Evolutionary conservation across 1,139 yeast species (phyloP).

Genomic region (Yamadazyma membranifaciens): DNA sequence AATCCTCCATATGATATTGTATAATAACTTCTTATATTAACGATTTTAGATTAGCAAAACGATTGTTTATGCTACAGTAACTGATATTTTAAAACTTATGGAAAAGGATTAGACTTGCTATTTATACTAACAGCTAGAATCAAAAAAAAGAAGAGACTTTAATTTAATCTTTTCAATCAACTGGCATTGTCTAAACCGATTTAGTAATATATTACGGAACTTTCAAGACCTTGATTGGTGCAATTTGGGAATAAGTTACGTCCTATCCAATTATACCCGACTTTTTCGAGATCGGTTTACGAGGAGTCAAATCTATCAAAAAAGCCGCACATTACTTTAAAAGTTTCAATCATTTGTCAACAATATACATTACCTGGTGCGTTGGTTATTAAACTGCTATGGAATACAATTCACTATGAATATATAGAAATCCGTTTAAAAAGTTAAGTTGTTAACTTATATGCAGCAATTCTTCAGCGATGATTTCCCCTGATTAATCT

Average conservation of each 20-base stretch:
- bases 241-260: not conserved
- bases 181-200: not conserved
- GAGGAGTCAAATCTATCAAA: too few species aligned
- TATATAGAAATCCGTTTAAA: too few species aligned
- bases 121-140: not conserved
- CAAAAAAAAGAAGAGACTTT: not conserved
- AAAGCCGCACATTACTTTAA: too few species aligned
- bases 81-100: too few species aligned
- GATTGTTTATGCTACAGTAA: too few species aligned
- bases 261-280: not conserved
- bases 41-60: too few species aligned
- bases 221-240: constrained; percentile 2
- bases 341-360: too few species aligned
- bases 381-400: too few species aligned
- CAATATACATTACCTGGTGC: too few species aligned
- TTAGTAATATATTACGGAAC: constrained; percentile 1
- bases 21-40: not conserved
- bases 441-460: too few species aligned
- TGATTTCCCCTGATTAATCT: not conserved
- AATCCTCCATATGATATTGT: constrained; percentile 1
- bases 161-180: constrained; percentile 5
- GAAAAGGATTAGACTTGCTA: not conserved
- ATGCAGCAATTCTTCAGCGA: not conserved
- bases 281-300: too few species aligned
- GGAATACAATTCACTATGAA: too few species aligned